Base-by-base conservation (phyloP, 805 yeast genomes). In the Ogataea allantospora region DNA sequence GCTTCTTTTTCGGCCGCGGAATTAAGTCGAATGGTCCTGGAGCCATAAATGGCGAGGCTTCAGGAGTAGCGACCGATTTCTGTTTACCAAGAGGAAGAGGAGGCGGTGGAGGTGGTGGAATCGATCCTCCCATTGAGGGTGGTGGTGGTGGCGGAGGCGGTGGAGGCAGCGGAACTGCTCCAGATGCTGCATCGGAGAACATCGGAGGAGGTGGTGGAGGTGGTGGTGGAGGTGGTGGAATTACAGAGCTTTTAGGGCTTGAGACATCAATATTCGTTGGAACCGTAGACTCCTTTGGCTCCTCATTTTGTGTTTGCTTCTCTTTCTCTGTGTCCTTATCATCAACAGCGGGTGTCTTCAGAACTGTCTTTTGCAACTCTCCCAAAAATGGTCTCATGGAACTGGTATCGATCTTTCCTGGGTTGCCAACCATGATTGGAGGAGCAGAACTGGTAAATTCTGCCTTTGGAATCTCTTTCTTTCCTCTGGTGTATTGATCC, bases 1-100 rank as follows among this genome's bases (percentile, higher is more conserved):
- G 73, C 57, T 83, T 86, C 42, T 77, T 71, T 54, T 77, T 79
- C 3, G 95, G 89, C 45, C 87, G 68, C 18, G 84, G 85, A 43
- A 72, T 71, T 33, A 64, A 64, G 27, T 75, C 81, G 56, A 67
- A 71, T 27, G 67, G 62, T 22, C 62, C 59, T 15, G 56, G 42
- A 3, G 48, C 43, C 20, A 63, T 34, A 3, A 53, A 27, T 6
- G 58, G 62, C 6, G 61, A 56, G 4, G 38, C 27, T 10, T 46
- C 43, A 1, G 53, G 44, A 5, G 47, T 17, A 4, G 36, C 30
- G 16, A 9, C 22, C 12, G 28, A 13, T 19, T 28, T 30, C 3
- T 27, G 32, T 22, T 5, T 16, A 13, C 22, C 39, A 13, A 26
- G 15, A 24, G 58, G 59, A 2, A 63, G 60, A 6, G 66, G 62